These are phyloP conservation scores for Venturiaceae sp. DNA, from an alignment of 2,329 filamentous ascomycete species.

Conservation along the genomic window DNA sequence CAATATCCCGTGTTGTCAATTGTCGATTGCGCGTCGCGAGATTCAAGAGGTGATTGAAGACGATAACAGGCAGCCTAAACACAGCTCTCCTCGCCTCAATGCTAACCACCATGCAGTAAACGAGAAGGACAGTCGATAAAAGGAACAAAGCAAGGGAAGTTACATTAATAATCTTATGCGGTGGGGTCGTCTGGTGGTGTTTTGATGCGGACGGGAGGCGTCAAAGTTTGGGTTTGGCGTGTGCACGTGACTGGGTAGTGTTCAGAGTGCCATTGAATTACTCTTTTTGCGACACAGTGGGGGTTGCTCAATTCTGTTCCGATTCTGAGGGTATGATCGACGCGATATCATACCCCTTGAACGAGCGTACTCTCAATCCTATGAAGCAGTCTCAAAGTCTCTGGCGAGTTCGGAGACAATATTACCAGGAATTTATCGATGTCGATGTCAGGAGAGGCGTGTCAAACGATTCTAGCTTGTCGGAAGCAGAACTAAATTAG, in stretches of 20 bases:
- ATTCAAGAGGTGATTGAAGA: neutral
- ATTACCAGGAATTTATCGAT: too few species aligned
- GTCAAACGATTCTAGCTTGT: too few species aligned
- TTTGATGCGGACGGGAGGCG: neutral
- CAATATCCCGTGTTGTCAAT: neutral
- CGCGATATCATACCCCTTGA: too few species aligned
- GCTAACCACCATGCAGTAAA: constrained; percentile 29
- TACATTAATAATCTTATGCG: neutral
- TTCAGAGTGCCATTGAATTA: too few species aligned
- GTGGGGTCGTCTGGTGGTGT: neutral
- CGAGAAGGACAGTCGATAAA: constrained; percentile 12
- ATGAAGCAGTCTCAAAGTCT: too few species aligned
- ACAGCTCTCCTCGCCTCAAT: constrained; percentile 21
- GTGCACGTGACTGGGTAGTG: neutral
- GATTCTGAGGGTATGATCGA: too few species aligned
- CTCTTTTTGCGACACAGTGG: too few species aligned
- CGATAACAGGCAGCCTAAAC: constrained; percentile 18
- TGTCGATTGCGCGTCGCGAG: neutral
- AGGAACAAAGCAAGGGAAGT: constrained; percentile 16
- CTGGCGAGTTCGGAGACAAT: too few species aligned
- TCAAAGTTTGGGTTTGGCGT: neutral
- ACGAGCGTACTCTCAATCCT: too few species aligned
- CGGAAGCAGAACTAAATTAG: too few species aligned
- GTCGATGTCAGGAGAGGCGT: too few species aligned
- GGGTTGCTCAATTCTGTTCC: too few species aligned